These are phyloP conservation scores for Fusarium albosuccineum DNA, from an alignment of 2,329 filamentous ascomycete genomes.

Conservation along the genomic window DNA sequence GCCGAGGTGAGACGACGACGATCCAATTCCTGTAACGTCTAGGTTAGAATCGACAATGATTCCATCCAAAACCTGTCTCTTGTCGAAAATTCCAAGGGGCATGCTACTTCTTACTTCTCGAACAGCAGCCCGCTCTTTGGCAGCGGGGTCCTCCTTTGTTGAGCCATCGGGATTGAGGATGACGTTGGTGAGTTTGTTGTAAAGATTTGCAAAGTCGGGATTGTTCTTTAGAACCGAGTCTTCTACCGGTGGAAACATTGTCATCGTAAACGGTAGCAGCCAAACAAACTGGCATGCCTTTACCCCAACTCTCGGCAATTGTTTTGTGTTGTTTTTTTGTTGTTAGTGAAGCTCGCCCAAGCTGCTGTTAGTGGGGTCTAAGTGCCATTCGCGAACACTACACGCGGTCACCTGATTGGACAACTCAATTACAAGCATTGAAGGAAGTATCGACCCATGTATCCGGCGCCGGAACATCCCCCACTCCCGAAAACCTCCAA, in stretches of 20 bases:
- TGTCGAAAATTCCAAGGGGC: not conserved
- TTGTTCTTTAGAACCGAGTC: constrained; percentile 66
- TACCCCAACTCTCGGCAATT: not conserved
- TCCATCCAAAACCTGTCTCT: not conserved
- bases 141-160: constrained; percentile 64
- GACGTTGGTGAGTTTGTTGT: constrained; percentile 65
- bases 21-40: constrained; percentile 60
- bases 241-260: constrained; percentile 72
- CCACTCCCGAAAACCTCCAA: constrained; percentile 29
- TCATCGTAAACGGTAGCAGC: constrained; percentile 17
- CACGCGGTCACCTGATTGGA: constrained; percentile 54
- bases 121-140: constrained; percentile 63
- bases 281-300: not conserved
- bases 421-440: not conserved
- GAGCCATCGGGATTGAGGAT: constrained; percentile 71
- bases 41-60: not conserved
- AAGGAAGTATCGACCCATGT: not conserved
- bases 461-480: constrained; percentile 46
- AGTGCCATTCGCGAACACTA: constrained; percentile 45
- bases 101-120: constrained; percentile 58
- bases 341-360: constrained; percentile 16
- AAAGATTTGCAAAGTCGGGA: constrained; percentile 71
- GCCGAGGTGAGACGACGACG: constrained; percentile 62
- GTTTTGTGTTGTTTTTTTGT: constrained; percentile 14
- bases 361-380: constrained; percentile 2